phyloP scores from a whole-genome alignment of 129 eudicot genomes.

The Escallonia herrerae region DNA sequence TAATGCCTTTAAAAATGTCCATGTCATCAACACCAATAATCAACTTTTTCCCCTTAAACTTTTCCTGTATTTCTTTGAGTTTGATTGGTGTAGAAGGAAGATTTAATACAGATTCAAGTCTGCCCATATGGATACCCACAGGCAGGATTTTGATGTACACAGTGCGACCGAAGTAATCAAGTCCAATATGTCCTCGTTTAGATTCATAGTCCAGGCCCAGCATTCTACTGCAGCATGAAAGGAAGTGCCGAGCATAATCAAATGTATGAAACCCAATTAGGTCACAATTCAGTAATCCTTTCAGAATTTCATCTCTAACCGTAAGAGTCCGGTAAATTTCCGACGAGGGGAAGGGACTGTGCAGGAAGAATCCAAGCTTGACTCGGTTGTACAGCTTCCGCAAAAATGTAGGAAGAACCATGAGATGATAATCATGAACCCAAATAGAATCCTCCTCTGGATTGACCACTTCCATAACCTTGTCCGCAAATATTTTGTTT shows the following conservation, averaged over 20 bases:
- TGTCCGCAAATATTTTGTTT: conserved; percentile 76
- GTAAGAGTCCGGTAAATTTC: conserved; percentile 82
- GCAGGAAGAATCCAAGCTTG: conserved; percentile 78
- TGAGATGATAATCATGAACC: conserved; percentile 90
- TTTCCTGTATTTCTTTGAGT: conserved; percentile 56
- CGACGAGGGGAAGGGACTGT: conserved; percentile 86
- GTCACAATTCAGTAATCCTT: conserved; percentile 74
- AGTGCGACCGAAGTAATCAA: conserved; percentile 83
- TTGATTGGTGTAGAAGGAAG: conserved; percentile 53
- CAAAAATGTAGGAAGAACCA: conserved; percentile 79
- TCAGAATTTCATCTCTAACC: conserved; percentile 67
- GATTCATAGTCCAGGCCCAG: conserved; percentile 78
- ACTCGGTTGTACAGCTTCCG: conserved; percentile 59
- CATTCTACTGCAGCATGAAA: conserved; percentile 87
- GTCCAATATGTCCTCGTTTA: conserved; percentile 77
- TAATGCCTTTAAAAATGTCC: conserved; percentile 86
- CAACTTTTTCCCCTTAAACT: conserved; percentile 52
- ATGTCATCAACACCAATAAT: conserved; percentile 90
- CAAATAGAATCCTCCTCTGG: conserved; percentile 81
- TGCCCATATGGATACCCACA: conserved; percentile 77
- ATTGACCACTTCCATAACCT: conserved; percentile 73
- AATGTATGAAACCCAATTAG: conserved; percentile 83
- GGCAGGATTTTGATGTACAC: conserved; percentile 79
- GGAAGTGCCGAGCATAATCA: conserved; percentile 82
- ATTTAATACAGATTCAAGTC: conserved; percentile 54